phyloP scores from a whole-genome alignment of 2,329 filamentous ascomycete genomes.

The Pseudogymnoascus sp. region DNA sequence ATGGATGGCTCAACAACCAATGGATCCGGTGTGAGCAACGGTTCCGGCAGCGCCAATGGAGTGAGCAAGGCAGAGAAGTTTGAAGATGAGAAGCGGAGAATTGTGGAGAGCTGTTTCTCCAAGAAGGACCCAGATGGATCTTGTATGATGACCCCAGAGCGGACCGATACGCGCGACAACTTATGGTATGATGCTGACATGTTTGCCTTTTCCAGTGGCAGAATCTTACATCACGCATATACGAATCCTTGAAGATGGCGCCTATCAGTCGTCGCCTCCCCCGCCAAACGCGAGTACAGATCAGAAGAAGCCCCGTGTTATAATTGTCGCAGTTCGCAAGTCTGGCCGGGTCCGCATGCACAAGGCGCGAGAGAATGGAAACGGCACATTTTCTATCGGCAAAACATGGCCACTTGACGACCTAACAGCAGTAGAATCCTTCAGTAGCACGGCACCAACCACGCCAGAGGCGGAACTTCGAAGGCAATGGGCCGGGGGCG shows the following conservation, averaged over 20 bases:
- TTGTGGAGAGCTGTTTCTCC: slow-evolving; percentile 88
- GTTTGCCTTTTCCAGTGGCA: slow-evolving; percentile 43
- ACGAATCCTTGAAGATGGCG: slow-evolving; percentile 76
- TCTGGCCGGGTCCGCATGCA: slow-evolving; percentile 91
- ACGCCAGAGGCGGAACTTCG: slow-evolving; percentile 52
- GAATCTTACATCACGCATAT: slow-evolving; percentile 99
- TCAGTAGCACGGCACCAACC: slow-evolving; percentile 51
- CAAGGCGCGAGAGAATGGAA: slow-evolving; percentile 91
- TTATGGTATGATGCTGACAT: slow-evolving; percentile 19
- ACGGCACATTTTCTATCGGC: slow-evolving; percentile 91
- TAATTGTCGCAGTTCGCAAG: slow-evolving; percentile 87
- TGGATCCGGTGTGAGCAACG: slow-evolving; percentile 27
- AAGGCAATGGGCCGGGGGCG: slow-evolving; percentile 69
- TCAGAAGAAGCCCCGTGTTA: slow-evolving; percentile 79
- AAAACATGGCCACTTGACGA: slow-evolving; percentile 98
- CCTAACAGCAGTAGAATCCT: slow-evolving; percentile 74
- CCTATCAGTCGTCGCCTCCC: slow-evolving; percentile 73
- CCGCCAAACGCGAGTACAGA: slow-evolving; percentile 66
- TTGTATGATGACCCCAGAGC: slow-evolving; percentile 46
- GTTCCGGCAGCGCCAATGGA: slow-evolving; percentile 18
- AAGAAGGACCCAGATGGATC: slow-evolving; percentile 84
- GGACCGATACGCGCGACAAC: not conserved
- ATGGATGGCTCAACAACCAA: slow-evolving; percentile 28
- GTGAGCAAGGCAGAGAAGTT: slow-evolving; percentile 59
- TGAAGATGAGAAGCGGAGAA: slow-evolving; percentile 92